Percentiles rank a stretch among this genome's conserved stretches.
Evolutionary conservation across 768 basidiomycete species (phyloP).

Genomic region (Kwoniella botswanensis): DNA sequence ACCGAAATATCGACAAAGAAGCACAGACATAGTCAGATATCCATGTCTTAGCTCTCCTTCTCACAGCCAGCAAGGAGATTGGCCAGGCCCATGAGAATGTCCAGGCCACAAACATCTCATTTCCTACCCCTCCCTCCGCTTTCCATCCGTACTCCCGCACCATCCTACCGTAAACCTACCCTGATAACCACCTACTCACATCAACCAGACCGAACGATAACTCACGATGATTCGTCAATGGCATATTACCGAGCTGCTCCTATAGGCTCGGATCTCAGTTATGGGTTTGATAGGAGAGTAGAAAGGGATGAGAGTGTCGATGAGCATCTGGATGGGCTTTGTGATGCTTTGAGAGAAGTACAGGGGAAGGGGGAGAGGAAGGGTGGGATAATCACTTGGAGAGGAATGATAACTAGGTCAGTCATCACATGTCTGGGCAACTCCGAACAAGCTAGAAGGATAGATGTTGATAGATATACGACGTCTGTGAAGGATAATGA

Average conservation of each 20-base stretch:
- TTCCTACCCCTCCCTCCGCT: constrained; percentile 48
- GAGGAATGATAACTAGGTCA: constrained; percentile 58
- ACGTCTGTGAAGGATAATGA: constrained; percentile 43
- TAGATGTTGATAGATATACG: background rate
- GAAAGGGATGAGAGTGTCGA: constrained; percentile 53
- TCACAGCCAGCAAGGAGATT: background rate
- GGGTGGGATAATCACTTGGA: constrained; percentile 56
- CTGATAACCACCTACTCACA: constrained; percentile 56
- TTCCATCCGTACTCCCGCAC: constrained; percentile 31
- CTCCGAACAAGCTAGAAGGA: background rate
- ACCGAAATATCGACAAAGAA: background rate
- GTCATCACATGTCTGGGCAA: background rate
- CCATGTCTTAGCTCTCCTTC: no score
- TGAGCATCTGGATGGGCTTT: constrained; percentile 57
- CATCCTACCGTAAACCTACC: constrained; percentile 44
- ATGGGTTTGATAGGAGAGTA: constrained; percentile 49
- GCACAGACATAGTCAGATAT: background rate
- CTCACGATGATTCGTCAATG: constrained; percentile 48
- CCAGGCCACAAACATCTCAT: background rate
- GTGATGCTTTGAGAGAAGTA: constrained; percentile 36
- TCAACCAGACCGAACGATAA: constrained; percentile 46
- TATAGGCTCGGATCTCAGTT: constrained; percentile 51
- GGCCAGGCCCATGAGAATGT: background rate
- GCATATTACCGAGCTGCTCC: constrained; percentile 49
- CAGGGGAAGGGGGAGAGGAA: constrained; percentile 28